A percentile compares a stretch with the other conserved stretches of the same genome.
Evolutionary conservation across 257 asterid genomes (phyloP).

Genomic region (Henckelia pumila): DNA sequence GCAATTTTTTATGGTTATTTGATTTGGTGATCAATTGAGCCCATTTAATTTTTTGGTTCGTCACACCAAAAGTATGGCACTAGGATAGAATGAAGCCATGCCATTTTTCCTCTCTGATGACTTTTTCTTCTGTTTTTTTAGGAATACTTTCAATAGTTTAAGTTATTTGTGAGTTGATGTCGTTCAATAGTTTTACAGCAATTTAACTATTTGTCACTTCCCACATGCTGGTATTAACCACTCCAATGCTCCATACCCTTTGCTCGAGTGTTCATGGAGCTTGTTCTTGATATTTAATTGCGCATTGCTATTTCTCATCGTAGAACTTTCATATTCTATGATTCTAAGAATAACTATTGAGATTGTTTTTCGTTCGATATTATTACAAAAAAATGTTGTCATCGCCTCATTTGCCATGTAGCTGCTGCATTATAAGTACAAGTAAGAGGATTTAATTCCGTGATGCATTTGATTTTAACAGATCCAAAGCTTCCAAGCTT

Average conservation of each 20-base stretch:
- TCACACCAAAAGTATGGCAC: neutral
- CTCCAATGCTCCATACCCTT: neutral
- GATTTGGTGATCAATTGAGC: neutral
- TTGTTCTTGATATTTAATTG: neutral
- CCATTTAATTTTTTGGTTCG: neutral
- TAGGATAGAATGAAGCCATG: neutral
- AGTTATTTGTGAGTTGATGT: neutral
- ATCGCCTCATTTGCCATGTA: neutral
- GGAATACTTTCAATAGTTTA: neutral
- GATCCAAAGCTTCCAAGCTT: conserved; percentile 94
- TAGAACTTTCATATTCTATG: too few species aligned
- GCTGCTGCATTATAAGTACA: neutral
- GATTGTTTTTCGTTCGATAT: neutral
- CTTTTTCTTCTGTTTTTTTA: neutral
- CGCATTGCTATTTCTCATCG: neutral
- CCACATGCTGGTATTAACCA: neutral
- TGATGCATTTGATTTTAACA: conserved; percentile 31
- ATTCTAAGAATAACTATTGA: neutral
- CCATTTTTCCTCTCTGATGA: neutral
- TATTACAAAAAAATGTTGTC: neutral
- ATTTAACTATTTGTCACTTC: neutral
- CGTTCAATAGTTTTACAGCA: neutral
- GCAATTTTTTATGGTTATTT: too few species aligned
- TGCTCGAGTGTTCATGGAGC: neutral
- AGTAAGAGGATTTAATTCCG: neutral